These are phyloP conservation scores for Platismatia glauca DNA, from an alignment of 495 filamentous ascomycete genomes.

Conservation along the genomic window DNA sequence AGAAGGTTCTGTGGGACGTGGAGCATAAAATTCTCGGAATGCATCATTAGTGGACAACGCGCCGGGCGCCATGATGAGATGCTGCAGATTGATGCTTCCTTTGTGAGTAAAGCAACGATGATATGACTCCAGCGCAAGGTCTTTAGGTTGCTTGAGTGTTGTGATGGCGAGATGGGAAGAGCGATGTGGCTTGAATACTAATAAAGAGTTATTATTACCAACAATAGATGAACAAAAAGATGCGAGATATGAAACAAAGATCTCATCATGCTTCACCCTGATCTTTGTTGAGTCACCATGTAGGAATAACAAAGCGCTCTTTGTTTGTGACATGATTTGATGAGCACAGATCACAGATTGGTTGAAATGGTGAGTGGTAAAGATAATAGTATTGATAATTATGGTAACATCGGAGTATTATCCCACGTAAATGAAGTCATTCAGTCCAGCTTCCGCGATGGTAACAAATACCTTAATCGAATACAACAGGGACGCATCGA, in stretches of 20 bases:
- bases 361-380: neutral
- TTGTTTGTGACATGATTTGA: neutral
- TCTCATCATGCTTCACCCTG: neutral
- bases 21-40: slow-evolving; percentile 3
- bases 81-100: neutral
- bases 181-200: neutral
- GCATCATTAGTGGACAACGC: neutral
- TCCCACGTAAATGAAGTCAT: slow-evolving; percentile 11
- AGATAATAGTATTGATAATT: slow-evolving; percentile 16
- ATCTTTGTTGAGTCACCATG: slow-evolving; percentile 7
- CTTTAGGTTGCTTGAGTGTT: neutral
- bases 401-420: slow-evolving; percentile 15
- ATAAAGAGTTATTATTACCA: slow-evolving; percentile 4
- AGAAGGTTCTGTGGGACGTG: neutral
- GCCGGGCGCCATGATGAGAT: slow-evolving; percentile 7
- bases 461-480: slow-evolving; percentile 13
- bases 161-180: neutral
- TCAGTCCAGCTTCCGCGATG: neutral
- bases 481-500: slow-evolving; percentile 2
- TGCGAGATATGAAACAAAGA: neutral
- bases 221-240: slow-evolving; percentile 10
- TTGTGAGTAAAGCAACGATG: neutral
- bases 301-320: neutral
- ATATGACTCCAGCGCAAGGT: neutral
- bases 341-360: neutral